Evolutionary conservation across 2,329 filamentous ascomycete species (phyloP), one percentile per base, ranked within the genome.

Genomic region (Sporothrix luriei): DNA sequence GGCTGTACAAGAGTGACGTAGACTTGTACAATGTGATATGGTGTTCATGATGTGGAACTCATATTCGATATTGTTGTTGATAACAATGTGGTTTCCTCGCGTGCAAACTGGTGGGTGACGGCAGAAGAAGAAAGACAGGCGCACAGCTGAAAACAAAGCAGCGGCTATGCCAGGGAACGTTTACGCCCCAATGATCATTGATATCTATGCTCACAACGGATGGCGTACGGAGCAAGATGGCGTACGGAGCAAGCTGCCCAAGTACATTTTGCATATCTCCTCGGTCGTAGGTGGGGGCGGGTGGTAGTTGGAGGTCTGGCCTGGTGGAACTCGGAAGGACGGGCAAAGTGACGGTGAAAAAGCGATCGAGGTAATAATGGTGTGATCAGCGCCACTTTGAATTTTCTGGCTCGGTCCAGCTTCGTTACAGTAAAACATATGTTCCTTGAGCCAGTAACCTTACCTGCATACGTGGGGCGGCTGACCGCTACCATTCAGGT

Each of bases 341-440:
- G 59, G 26, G 40, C 26, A n/a, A 64, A 59, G 38, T 59, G 66
- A 68, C 52, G 66, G 52, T 59, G 66, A 68, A 68, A 54, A 4
- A 38, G 26, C n/a, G 26, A 24, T 33, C 19, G 46, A 48, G 66
- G 52, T 59, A 52, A 59, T 59, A 33, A 59, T 68, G 66, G 59
- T 48, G 66, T 59, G 66, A 68, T 68, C 52, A 29, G 40, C 52
- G 40, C 16, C 33, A 14, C 21, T 3, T 21, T 11, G 21, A 33
- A 14, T 49, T 40, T 29, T 49, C 24, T 64, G 40, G 38, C 40
- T 16, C 24, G 11, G 21, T 13, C 57, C 26, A 33, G n/a, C 38
- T 62, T n/a, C 21, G 57, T 62, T 46, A n/a, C 38, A 46, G 21
- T 62, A 26, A 21, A 46, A 24, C 26, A 33, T 11, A 13, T 43